Base-by-base conservation (phyloP, 352 stramenopile genomes). In the Globisporangium okanoganense region DNA sequence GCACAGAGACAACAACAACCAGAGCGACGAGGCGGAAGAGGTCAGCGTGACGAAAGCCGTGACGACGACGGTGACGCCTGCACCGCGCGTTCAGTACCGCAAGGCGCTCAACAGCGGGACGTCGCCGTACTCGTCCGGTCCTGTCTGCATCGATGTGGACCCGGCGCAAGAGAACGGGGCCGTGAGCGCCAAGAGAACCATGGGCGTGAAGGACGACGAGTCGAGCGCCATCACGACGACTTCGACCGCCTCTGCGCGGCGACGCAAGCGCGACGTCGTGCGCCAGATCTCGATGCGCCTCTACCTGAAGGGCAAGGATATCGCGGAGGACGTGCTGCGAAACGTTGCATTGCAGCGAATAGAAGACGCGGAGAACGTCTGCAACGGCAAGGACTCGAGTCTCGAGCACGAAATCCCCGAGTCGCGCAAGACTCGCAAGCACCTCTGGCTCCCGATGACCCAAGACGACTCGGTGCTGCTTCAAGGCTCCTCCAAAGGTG, bases 241-340 rank as follows among this genome's bases (percentile, higher is more conserved):
- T 8, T 25, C 27, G 24, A 36, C 20, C 14, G 22, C 54, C 2
- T 27, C 59, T 20, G 56, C 64, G 58, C 69, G 64, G 2, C 70
- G 67, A 36, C 77, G 70, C 31, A 87, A 90, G 61, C 80, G 82
- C 44, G 77, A 89, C 51, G 70, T 90, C n/a, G 61, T 92, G 56
- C 81, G 81, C 35, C 82, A 92, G 58, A 76, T 92, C 53, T 91
- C 82, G 43, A 79, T 94, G 75, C 77, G 82, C 2, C 64, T 94
- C 29, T 90, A 89, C 66, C 64, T 90, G 27, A 92, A 88, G 57
- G 79, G 73, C 20, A 71, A 76, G 51, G 65, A 87, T 61, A 82
- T 91, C 55, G 84, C 85, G 29, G 71, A 76, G 24, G 77, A 87
- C 56, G 72, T 91, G 38, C 64, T 92, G 54, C 73, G 72, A 10